Percentiles rank a stretch among this genome's conserved stretches.
These are phyloP conservation scores for Xylariaceae sp. DNA, from an alignment of 2,329 filamentous ascomycete genomes.

Conservation along the genomic window DNA sequence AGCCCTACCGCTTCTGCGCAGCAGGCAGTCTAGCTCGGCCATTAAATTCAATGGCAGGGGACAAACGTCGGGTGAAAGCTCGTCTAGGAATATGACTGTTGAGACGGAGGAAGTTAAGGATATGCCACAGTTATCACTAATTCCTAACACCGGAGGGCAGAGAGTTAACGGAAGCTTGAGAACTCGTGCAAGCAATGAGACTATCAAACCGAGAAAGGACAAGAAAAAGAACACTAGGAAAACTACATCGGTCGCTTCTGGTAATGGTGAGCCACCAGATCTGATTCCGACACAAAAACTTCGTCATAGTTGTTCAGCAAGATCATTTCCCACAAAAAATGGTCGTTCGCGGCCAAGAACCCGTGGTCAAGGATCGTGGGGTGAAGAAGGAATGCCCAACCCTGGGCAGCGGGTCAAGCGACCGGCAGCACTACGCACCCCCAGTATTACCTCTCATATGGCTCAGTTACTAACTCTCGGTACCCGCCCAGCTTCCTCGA, in stretches of 20 bases:
- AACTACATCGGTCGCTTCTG: slow-evolving; percentile 62
- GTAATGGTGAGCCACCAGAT: slow-evolving; percentile 59
- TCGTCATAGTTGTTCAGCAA: slow-evolving; percentile 39
- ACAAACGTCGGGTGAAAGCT: slow-evolving; percentile 64
- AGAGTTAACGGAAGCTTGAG: slow-evolving; percentile 68
- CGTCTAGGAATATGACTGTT: slow-evolving; percentile 86
- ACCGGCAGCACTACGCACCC: slow-evolving; percentile 23
- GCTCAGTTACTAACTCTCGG: slow-evolving; percentile 41
- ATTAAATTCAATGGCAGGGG: slow-evolving; percentile 61
- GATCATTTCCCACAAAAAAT: slow-evolving; percentile 32
- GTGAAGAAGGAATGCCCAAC: slow-evolving; percentile 27
- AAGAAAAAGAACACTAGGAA: slow-evolving; percentile 77
- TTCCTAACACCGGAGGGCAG: slow-evolving; percentile 56
- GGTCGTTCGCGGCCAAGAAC: slow-evolving; percentile 34
- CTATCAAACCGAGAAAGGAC: slow-evolving; percentile 89
- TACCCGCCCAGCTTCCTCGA: slow-evolving; percentile 66
- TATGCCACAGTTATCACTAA: slow-evolving; percentile 75
- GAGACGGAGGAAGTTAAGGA: slow-evolving; percentile 95
- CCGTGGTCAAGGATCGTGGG: slow-evolving; percentile 32
- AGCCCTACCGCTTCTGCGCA: slow-evolving; percentile 49
- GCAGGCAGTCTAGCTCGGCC: slow-evolving; percentile 60
- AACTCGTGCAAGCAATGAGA: slow-evolving; percentile 88
- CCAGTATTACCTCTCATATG: slow-evolving; percentile 36
- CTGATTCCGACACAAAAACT: slow-evolving; percentile 30
- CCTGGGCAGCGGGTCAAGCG: slow-evolving; percentile 20